These are phyloP conservation scores for Talaromyces sp. DNA, from an alignment of 2,329 filamentous ascomycete genomes.

Conservation along the genomic window DNA sequence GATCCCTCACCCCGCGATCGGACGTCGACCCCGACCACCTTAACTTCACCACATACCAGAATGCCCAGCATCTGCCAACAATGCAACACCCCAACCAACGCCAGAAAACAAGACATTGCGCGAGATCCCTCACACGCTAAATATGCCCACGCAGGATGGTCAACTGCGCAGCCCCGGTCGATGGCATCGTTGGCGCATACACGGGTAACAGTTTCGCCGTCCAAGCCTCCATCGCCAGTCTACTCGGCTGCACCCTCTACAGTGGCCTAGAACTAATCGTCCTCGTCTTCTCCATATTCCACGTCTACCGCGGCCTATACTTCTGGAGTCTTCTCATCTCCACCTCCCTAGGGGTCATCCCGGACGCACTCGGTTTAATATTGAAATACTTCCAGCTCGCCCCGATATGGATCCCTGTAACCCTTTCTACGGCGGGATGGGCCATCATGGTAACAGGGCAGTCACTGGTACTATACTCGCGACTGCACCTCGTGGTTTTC, in stretches of 20 bases:
- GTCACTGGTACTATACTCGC: conserved; percentile 18
- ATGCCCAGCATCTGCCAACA: too few species aligned
- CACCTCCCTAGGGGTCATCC: conserved; percentile 8
- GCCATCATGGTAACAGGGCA: conserved; percentile 14
- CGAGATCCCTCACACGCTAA: neutral
- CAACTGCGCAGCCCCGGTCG: conserved; percentile 13
- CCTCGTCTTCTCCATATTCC: conserved; percentile 12
- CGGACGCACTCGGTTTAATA: conserved; percentile 9
- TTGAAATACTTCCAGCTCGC: conserved; percentile 18
- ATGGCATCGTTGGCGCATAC: conserved; percentile 17
- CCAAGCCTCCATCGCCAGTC: conserved; percentile 13
- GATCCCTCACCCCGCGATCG: neutral
- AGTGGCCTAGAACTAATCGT: conserved; percentile 14
- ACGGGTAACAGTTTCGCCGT: conserved; percentile 17
- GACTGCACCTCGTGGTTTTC: conserved; percentile 14
- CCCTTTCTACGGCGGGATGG: conserved; percentile 14
- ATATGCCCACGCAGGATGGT: conserved; percentile 6
- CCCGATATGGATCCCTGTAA: conserved; percentile 15
- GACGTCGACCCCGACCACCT: too few species aligned
- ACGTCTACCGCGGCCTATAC: conserved; percentile 13
- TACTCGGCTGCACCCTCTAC: conserved; percentile 16
- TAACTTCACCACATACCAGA: too few species aligned
- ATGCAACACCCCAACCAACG: too few species aligned
- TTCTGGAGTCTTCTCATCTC: conserved; percentile 16
- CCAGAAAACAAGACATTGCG: too few species aligned